These are phyloP conservation scores for Phyllostachys edulis DNA, from an alignment of 176 grass and related monocot species.

Conservation along the genomic window DNA sequence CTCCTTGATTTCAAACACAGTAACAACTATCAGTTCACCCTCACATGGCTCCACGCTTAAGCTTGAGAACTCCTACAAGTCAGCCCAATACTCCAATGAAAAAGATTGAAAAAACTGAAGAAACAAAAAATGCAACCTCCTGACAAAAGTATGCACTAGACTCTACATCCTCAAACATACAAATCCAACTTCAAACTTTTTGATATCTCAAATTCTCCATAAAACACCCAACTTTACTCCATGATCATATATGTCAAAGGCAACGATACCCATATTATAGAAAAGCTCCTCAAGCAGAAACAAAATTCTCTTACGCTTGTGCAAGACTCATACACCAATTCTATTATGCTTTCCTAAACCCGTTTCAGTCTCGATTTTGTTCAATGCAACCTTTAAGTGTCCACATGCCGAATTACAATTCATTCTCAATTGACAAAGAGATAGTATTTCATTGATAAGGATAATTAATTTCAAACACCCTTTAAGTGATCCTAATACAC, in stretches of 20 bases:
- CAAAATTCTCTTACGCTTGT: not conserved
- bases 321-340: not conserved
- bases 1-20: slow-evolving; percentile 84
- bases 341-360: not conserved
- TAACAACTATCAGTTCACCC: slow-evolving; percentile 64
- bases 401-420: not conserved
- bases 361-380: not conserved
- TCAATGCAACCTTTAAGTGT: not conserved
- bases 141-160: not conserved
- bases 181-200: slow-evolving; percentile 13
- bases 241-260: not conserved
- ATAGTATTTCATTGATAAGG: not conserved
- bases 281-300: not conserved
- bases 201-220: slow-evolving; percentile 19
- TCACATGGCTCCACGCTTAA: slow-evolving; percentile 80
- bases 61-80: slow-evolving; percentile 79
- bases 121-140: not conserved
- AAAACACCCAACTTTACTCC: not conserved
- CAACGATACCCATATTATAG: not conserved
- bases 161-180: not conserved
- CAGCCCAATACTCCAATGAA: slow-evolving; percentile 9
- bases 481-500: not conserved
- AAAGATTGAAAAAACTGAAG: not conserved
- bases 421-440: not conserved
- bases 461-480: not conserved